These are phyloP conservation scores for Ogataea nitratoaversa DNA, from an alignment of 805 yeast genomes.

Conservation along the genomic window DNA sequence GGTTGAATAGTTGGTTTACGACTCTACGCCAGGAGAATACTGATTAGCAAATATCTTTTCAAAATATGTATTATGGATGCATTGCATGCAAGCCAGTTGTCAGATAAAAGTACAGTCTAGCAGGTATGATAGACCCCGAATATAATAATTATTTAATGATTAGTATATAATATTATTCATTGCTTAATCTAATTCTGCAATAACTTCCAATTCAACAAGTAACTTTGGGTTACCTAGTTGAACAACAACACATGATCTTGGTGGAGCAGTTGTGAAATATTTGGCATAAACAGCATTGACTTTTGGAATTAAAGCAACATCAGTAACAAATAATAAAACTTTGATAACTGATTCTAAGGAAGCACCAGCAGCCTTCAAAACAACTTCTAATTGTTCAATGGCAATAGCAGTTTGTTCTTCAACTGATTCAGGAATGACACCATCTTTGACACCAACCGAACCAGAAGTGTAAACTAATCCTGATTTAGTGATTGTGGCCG, in stretches of 20 bases:
- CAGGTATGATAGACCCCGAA: no score
- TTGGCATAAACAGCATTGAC: slow-evolving; percentile 45
- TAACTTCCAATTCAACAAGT: slow-evolving; percentile 47
- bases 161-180: no score
- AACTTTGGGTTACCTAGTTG: slow-evolving; percentile 42
- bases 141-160: no score
- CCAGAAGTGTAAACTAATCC: slow-evolving; percentile 29
- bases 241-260: slow-evolving; percentile 48
- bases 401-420: slow-evolving; percentile 44
- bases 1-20: no score
- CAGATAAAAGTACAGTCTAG: no score
- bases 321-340: slow-evolving; percentile 44
- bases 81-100: no score
- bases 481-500: slow-evolving; percentile 19
- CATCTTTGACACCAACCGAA: slow-evolving; percentile 28
- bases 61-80: no score
- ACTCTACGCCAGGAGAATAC: no score
- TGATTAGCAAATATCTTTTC: no score
- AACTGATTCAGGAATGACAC: slow-evolving; percentile 38
- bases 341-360: slow-evolving; percentile 42
- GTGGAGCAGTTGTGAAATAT: slow-evolving; percentile 44
- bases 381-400: slow-evolving; percentile 37
- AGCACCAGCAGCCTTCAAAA: slow-evolving; percentile 41
- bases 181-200: slow-evolving; percentile 24
- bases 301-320: slow-evolving; percentile 36